phyloP scores from a whole-genome alignment of 2,329 filamentous ascomycete genomes.

The Pleochaeta shiraiana region DNA sequence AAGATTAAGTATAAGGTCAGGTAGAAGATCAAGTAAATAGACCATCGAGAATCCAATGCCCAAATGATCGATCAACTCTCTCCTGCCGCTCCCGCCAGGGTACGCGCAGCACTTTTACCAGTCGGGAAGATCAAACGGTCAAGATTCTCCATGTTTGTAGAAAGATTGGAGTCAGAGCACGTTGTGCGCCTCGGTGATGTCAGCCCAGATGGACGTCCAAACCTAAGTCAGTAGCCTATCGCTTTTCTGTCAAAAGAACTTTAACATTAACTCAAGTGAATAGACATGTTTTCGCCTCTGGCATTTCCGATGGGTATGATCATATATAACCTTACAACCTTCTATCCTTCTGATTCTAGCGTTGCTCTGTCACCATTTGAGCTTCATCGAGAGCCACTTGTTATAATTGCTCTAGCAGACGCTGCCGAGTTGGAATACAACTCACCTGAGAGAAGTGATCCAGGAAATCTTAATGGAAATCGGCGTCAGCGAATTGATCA shows the following conservation, averaged over 20 bases:
- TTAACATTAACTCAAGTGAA: neutral
- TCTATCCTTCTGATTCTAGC: constrained; percentile 59
- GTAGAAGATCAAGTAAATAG: neutral
- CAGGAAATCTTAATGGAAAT: constrained; percentile 29
- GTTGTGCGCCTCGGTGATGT: constrained; percentile 71
- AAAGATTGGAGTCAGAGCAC: constrained; percentile 56
- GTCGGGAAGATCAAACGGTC: constrained; percentile 68
- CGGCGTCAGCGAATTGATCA: constrained; percentile 27
- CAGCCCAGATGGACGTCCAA: constrained; percentile 61
- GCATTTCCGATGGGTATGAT: constrained; percentile 72
- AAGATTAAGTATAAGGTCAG: too few species aligned
- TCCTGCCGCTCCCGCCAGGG: constrained; percentile 75
- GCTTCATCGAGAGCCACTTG: constrained; percentile 63
- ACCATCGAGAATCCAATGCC: constrained; percentile 21
- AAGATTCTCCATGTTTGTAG: constrained; percentile 58
- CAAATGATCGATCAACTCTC: constrained; percentile 80
- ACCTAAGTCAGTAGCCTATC: constrained; percentile 52
- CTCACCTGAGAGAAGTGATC: constrained; percentile 32
- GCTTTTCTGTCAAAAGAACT: neutral
- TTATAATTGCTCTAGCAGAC: constrained; percentile 70
- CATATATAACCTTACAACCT: constrained; percentile 70
- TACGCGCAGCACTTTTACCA: constrained; percentile 71
- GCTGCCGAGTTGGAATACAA: constrained; percentile 41
- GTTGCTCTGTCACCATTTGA: constrained; percentile 73
- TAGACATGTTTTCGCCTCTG: constrained; percentile 86